A percentile compares a stretch with the other conserved stretches of the same genome.
Evolutionary conservation across 2,329 filamentous ascomycete genomes (phyloP).

Genomic region (Aspergillus japonicus): DNA sequence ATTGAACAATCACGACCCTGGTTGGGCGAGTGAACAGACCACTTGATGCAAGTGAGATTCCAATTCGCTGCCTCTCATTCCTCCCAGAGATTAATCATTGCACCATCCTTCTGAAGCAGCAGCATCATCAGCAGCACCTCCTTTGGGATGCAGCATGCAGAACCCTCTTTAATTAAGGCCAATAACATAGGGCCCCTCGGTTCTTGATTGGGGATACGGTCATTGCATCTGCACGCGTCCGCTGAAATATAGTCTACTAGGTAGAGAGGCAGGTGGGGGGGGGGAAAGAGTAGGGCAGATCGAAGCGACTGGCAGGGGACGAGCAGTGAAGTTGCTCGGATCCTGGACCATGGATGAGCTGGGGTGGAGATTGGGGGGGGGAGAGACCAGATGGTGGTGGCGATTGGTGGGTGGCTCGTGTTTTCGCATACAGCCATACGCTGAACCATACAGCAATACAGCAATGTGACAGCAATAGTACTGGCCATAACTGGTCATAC

Average conservation of each 20-base stretch:
- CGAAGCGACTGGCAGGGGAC: constrained; percentile 9
- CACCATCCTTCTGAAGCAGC: background rate
- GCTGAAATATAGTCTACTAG: background rate
- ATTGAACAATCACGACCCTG: no score
- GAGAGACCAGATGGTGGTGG: background rate
- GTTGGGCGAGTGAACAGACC: no score
- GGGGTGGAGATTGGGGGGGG: no score
- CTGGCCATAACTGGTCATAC: background rate
- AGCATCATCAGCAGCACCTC: background rate
- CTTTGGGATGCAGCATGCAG: background rate
- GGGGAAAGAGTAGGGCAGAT: constrained; percentile 1
- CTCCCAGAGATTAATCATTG: background rate
- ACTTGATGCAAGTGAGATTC: background rate
- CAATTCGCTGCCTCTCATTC: constrained; percentile 6
- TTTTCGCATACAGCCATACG: background rate
- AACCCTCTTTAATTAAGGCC: background rate
- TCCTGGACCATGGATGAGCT: background rate
- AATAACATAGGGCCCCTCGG: background rate
- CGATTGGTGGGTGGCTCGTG: constrained; percentile 5
- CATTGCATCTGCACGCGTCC: background rate
- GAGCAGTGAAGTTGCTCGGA: background rate
- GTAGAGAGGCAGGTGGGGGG: no score
- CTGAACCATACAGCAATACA: background rate
- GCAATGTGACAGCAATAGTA: no score
- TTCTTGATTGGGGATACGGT: constrained; percentile 2